Conservation (phyloP, 257 asterid species). For the Solanum pimpinellifolium region DNA sequence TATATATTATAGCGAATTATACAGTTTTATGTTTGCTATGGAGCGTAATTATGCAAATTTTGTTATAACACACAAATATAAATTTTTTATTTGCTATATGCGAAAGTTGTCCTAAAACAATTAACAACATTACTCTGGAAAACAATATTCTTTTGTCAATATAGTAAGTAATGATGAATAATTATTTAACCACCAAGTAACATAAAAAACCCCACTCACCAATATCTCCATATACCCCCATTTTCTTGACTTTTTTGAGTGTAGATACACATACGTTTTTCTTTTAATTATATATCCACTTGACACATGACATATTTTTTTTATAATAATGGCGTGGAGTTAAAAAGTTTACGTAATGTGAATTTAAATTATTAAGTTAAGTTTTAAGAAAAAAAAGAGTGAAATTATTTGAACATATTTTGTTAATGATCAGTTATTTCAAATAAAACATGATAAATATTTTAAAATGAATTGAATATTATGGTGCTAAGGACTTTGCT, state of each 20-base stretch:
- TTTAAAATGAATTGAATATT: too few relatives aligned
- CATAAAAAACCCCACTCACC: neutral
- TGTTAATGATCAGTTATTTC: fast-evolving
- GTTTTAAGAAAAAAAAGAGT: neutral
- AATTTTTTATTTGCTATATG: too few relatives aligned
- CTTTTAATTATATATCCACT: neutral
- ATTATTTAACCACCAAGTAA: neutral
- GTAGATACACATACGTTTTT: neutral
- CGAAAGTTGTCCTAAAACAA: too few relatives aligned
- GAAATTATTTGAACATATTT: neutral
- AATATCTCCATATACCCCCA: neutral
- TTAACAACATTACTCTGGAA: neutral
- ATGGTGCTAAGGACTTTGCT: neutral
- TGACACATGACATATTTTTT: neutral
- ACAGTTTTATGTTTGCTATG: too few relatives aligned
- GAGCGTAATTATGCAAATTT: too few relatives aligned
- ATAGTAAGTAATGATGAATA: neutral
- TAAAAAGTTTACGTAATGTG: neutral
- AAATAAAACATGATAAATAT: too few relatives aligned
- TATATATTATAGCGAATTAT: too few relatives aligned
- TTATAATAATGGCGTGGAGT: neutral
- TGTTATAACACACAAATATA: too few relatives aligned
- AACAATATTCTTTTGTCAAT: neutral
- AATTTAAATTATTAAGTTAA: neutral
- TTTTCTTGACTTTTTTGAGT: neutral